These are phyloP conservation scores for Mycocentrospora acerina DNA, from an alignment of 2,329 filamentous ascomycete genomes.

Conservation along the genomic window DNA sequence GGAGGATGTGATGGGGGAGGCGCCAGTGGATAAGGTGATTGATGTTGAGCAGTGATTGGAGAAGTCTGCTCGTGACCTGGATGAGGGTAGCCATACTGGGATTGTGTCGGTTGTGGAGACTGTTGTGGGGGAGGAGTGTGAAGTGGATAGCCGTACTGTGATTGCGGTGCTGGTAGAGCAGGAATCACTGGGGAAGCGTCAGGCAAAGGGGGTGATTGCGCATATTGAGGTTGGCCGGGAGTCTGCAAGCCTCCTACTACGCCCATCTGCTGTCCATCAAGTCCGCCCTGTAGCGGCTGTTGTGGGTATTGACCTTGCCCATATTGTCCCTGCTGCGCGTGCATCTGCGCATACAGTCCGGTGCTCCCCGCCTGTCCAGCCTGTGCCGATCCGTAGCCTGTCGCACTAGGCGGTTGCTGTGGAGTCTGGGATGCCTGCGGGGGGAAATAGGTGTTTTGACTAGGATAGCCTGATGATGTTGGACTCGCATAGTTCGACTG, in stretches of 20 bases:
- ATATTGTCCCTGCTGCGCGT: constrained; percentile 13
- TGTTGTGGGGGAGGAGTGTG: no score
- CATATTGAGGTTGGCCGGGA: constrained; percentile 4
- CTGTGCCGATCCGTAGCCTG: constrained; percentile 12
- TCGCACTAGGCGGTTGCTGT: constrained; percentile 14
- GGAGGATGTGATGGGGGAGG: constrained; percentile 14
- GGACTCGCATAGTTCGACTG: constrained; percentile 26
- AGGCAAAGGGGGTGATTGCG: constrained; percentile 13
- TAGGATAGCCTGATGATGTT: constrained; percentile 19
- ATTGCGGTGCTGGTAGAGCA: constrained; percentile 7
- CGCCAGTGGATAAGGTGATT: constrained; percentile 9
- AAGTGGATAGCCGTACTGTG: constrained; percentile 8
- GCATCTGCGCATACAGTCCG: constrained; percentile 7
- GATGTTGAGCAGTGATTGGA: constrained; percentile 5
- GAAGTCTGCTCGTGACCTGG: constrained; percentile 3
- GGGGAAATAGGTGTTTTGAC: constrained; percentile 31
- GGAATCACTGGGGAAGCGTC: constrained; percentile 12
- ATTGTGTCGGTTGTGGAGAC: no score
- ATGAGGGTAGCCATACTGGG: neutral
- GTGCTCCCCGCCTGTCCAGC: constrained; percentile 12
- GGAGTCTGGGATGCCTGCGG: constrained; percentile 18
- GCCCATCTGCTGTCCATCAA: constrained; percentile 28
- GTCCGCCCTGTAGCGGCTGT: constrained; percentile 11
- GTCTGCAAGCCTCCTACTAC: constrained; percentile 19
- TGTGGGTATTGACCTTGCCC: constrained; percentile 11